A percentile compares a stretch with the other conserved stretches of the same genome.
Conservation (phyloP, 768 basidiomycete species). For the Amyloporia xantha region DNA sequence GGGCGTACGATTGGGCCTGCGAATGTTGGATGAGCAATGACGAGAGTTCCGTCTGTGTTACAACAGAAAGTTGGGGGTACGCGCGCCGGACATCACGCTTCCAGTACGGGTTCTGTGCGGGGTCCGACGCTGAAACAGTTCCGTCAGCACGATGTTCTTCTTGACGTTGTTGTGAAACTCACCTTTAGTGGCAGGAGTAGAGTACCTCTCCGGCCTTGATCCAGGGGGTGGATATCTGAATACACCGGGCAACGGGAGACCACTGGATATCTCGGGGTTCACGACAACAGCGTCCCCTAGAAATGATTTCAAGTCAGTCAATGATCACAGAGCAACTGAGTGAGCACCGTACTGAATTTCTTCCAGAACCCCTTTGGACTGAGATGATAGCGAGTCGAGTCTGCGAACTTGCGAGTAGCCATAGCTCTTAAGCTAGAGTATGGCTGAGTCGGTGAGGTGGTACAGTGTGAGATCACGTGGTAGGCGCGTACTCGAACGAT, state of each 20-base stretch:
- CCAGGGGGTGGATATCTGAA: slow-evolving; percentile 83
- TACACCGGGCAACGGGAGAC: slow-evolving; percentile 68
- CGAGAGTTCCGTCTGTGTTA: slow-evolving; percentile 81
- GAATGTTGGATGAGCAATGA: slow-evolving; percentile 78
- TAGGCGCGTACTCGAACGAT: neutral
- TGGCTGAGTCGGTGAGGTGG: neutral
- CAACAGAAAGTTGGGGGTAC: slow-evolving; percentile 86
- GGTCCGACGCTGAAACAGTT: slow-evolving; percentile 66
- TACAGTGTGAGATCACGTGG: neutral
- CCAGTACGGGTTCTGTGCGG: slow-evolving; percentile 89
- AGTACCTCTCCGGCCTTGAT: slow-evolving; percentile 82
- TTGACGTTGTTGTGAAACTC: slow-evolving; percentile 7
- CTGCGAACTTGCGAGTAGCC: slow-evolving; percentile 76
- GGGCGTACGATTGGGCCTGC: slow-evolving; percentile 52
- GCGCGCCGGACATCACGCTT: slow-evolving; percentile 91
- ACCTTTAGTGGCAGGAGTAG: slow-evolving; percentile 88
- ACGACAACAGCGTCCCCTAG: slow-evolving; percentile 78
- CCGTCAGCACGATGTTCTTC: slow-evolving; percentile 11
- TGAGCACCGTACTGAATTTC: slow-evolving; percentile 76
- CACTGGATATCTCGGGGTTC: slow-evolving; percentile 87
- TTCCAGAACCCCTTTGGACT: slow-evolving; percentile 93
- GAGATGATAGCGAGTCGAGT: slow-evolving; percentile 87
- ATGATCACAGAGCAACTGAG: neutral
- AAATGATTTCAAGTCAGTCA: neutral
- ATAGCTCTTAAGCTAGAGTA: slow-evolving; percentile 27